Conservation (phyloP, 1,139 yeast species). For the Blastobotrys malaysiensis region DNA sequence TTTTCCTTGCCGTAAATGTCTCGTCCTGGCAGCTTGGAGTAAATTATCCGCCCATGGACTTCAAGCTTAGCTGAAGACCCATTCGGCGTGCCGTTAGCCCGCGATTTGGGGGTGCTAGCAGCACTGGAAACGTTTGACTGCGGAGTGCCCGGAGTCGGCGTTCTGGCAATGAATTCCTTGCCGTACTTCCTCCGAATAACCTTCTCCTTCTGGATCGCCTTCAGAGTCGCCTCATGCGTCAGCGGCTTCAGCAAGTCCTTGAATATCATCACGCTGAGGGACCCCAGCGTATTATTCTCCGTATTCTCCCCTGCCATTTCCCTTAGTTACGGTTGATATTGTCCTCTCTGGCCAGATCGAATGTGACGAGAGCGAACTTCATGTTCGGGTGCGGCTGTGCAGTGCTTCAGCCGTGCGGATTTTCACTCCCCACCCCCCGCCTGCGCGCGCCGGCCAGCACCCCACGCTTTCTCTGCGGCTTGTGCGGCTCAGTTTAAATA, state of each 20-base stretch:
- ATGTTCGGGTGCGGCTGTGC: neutral
- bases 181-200: conserved; percentile 29
- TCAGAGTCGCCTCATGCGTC: conserved; percentile 40
- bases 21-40: conserved; percentile 34
- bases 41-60: conserved; percentile 28
- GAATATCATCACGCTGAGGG: conserved; percentile 30
- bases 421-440: neutral
- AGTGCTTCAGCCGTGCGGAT: neutral
- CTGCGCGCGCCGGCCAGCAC: neutral
- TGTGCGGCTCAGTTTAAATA: neutral
- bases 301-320: neutral
- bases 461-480: neutral
- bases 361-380: neutral
- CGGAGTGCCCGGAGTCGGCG: conserved; percentile 20
- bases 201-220: conserved; percentile 40
- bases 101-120: conserved; percentile 22
- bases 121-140: neutral
- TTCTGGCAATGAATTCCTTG: conserved; percentile 23
- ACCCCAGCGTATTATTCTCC: conserved; percentile 4
- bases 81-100: conserved; percentile 22
- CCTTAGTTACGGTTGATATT: neutral
- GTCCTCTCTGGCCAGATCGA: neutral
- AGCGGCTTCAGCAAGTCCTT: conserved; percentile 39
- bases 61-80: conserved; percentile 17
- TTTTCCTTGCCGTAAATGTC: conserved; percentile 50